Conservation (phyloP, 2,329 filamentous ascomycete species). For the Sclerotinia minor region DNA sequence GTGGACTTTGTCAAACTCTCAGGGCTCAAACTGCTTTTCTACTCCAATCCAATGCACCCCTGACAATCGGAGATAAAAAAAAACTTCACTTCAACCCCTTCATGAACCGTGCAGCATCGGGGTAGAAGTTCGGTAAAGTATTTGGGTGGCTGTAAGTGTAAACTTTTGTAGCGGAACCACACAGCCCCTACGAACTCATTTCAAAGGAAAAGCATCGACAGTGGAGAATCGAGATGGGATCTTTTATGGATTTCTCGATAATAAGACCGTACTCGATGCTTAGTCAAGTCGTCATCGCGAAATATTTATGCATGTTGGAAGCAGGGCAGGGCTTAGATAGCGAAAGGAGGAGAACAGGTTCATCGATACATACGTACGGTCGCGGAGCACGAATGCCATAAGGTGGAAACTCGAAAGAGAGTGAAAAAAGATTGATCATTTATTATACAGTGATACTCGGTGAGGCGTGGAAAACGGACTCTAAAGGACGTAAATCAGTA, state of each 20-base stretch:
- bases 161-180: constrained; percentile 7
- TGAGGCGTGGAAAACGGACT: not conserved
- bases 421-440: not conserved
- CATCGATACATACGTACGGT: too few species aligned
- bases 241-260: constrained; percentile 14
- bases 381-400: too few species aligned
- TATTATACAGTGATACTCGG: not conserved
- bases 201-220: not conserved
- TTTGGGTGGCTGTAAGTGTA: not conserved
- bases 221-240: not conserved
- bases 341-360: not conserved
- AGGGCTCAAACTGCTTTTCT: not conserved
- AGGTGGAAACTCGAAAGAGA: constrained; percentile 5
- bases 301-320: constrained; percentile 16
- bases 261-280: constrained; percentile 13
- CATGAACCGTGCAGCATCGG: constrained; percentile 22
- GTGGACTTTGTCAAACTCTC: constrained; percentile 14
- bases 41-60: constrained; percentile 1
- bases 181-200: constrained; percentile 2
- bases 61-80: constrained; percentile 12
- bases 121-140: constrained; percentile 17
- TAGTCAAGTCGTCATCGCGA: constrained; percentile 17
- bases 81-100: constrained; percentile 15
- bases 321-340: constrained; percentile 4
- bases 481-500: not conserved